These are phyloP conservation scores for Elongisporangium undulatum DNA, from an alignment of 352 stramenopile species.

Conservation along the genomic window DNA sequence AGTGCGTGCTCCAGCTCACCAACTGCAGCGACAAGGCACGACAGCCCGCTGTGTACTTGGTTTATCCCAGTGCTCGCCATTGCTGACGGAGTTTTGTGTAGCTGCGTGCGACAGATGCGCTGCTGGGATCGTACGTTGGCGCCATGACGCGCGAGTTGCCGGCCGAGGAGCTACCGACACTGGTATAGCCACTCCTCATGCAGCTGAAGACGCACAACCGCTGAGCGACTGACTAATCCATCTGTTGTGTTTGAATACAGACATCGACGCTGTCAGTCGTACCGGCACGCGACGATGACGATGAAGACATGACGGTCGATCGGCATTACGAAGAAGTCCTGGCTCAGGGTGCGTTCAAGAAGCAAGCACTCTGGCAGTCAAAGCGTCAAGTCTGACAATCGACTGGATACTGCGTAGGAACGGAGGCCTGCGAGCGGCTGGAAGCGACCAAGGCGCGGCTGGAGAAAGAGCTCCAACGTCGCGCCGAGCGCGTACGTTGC, in stretches of 20 bases:
- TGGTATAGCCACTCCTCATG: slow-evolving; percentile 14
- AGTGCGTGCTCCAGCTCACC: slow-evolving; percentile 70
- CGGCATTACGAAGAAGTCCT: slow-evolving; percentile 56
- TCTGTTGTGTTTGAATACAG: slow-evolving; percentile 5
- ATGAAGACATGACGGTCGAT: slow-evolving; percentile 21
- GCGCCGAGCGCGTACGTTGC: slow-evolving; percentile 28
- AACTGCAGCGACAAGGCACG: slow-evolving; percentile 73
- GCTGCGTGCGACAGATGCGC: slow-evolving; percentile 53
- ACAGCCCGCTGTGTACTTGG: neutral
- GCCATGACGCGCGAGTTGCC: slow-evolving; percentile 36
- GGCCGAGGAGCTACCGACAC: slow-evolving; percentile 35
- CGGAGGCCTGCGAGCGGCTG: slow-evolving; percentile 55
- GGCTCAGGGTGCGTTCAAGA: slow-evolving; percentile 21
- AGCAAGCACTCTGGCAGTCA: neutral
- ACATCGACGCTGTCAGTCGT: slow-evolving; percentile 63
- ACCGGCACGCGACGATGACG: slow-evolving; percentile 22
- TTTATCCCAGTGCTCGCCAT: neutral
- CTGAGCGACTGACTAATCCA: neutral
- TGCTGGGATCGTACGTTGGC: slow-evolving; percentile 32
- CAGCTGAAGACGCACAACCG: neutral
- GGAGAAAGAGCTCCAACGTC: slow-evolving; percentile 60
- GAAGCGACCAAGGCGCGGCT: slow-evolving; percentile 58
- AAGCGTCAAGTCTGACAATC: neutral
- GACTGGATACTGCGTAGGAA: slow-evolving; percentile 16
- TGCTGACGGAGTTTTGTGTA: slow-evolving; percentile 7